phyloP scores from a whole-genome alignment of 1,284 basidiomycete genomes.

The Athelia sp. region DNA sequence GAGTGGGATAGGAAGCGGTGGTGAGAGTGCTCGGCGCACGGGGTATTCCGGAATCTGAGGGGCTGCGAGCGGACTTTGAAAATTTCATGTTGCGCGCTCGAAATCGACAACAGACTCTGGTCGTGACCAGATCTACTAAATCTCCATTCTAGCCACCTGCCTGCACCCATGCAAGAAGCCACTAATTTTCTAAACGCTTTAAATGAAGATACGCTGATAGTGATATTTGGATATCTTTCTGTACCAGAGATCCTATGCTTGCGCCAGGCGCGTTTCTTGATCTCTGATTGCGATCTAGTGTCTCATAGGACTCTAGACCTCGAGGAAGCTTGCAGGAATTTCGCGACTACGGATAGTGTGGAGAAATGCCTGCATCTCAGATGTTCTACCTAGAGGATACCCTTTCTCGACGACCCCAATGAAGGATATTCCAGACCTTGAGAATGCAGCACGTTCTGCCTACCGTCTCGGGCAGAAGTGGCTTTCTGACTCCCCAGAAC shows the following conservation, averaged over 20 bases:
- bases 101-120: too few species aligned
- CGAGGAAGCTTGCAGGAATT: constrained; percentile 35
- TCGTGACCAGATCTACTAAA: too few species aligned
- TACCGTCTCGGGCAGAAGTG: constrained; percentile 43
- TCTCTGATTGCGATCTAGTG: neutral
- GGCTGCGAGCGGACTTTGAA: too few species aligned
- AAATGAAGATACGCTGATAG: constrained; percentile 46
- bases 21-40: too few species aligned
- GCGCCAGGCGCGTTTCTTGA: constrained; percentile 34
- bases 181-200: neutral
- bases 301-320: constrained; percentile 33
- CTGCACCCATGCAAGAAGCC: neutral
- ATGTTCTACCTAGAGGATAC: constrained; percentile 37
- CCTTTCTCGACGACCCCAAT: constrained; percentile 38
- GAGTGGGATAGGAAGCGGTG: neutral
- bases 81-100: too few species aligned
- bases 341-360: constrained; percentile 47
- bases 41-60: too few species aligned
- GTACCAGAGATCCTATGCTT: constrained; percentile 42
- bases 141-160: neutral
- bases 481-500: constrained; percentile 26
- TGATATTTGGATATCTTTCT: constrained; percentile 38
- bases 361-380: constrained; percentile 40
- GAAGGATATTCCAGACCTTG: constrained; percentile 32
- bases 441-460: constrained; percentile 36